Conservation (phyloP, 2,329 filamentous ascomycete genomes). For the Aspergillus transmontanensis region DNA sequence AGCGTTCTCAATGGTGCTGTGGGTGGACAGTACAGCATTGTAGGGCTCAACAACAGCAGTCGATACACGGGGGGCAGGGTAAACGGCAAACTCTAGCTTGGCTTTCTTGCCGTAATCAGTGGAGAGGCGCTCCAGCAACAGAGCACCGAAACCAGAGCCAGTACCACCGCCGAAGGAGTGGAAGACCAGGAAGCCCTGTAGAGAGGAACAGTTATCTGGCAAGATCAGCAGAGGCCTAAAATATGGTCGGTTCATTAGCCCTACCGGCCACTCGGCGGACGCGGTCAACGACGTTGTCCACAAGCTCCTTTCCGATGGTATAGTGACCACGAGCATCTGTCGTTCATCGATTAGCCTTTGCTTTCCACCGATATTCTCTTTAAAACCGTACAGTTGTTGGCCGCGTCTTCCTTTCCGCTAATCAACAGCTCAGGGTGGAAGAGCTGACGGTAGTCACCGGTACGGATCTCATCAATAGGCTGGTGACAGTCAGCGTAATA, state of each 20-base stretch:
- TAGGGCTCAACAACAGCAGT: slow-evolving; percentile 71
- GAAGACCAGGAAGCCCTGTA: slow-evolving; percentile 70
- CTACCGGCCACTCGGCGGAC: slow-evolving; percentile 65
- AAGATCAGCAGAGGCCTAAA: slow-evolving; percentile 15
- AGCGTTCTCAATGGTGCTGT: slow-evolving; percentile 68
- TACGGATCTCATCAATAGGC: slow-evolving; percentile 69
- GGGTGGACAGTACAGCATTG: slow-evolving; percentile 59
- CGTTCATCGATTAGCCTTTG: slow-evolving; percentile 18
- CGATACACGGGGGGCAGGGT: slow-evolving; percentile 65
- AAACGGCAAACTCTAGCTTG: slow-evolving; percentile 68
- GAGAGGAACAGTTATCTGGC: slow-evolving; percentile 65
- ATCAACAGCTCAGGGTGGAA: slow-evolving; percentile 69
- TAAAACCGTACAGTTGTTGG: slow-evolving; percentile 62
- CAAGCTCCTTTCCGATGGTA: slow-evolving; percentile 68
- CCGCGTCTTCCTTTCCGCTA: slow-evolving; percentile 69
- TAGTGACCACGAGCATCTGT: slow-evolving; percentile 68
- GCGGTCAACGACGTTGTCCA: slow-evolving; percentile 65
- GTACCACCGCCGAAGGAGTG: slow-evolving; percentile 71
- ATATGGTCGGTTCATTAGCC: slow-evolving; percentile 14
- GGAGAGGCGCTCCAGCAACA: slow-evolving; percentile 65
- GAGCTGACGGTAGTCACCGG: slow-evolving; percentile 62
- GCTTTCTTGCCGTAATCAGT: slow-evolving; percentile 69
- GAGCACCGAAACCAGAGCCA: slow-evolving; percentile 67
- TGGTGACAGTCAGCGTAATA: slow-evolving; percentile 29
- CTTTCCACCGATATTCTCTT: background rate